phyloP scores from a whole-genome alignment of 495 filamentous ascomycete genomes.

The Bryoglossum gracile region DNA sequence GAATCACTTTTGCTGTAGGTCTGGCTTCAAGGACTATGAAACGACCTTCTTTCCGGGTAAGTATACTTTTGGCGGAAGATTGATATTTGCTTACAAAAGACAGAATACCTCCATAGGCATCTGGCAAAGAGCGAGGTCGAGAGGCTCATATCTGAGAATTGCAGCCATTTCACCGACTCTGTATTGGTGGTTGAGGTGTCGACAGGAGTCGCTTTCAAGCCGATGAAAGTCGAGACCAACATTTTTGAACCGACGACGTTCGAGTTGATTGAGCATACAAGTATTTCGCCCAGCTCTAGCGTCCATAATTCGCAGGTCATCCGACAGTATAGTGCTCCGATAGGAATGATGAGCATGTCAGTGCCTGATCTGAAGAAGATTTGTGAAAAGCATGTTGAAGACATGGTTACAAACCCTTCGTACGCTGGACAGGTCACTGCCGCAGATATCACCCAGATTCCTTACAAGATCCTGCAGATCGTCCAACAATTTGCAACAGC shows the following conservation, averaged over 20 bases:
- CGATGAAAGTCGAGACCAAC: conserved; percentile 35
- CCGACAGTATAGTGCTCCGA: conserved; percentile 31
- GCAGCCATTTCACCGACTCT: conserved; percentile 31
- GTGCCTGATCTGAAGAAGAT: conserved; percentile 33
- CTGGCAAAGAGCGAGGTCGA: conserved; percentile 37
- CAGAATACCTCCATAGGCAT: conserved; percentile 42
- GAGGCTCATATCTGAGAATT: conserved; percentile 36
- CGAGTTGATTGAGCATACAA: conserved; percentile 41
- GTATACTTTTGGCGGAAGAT: conserved; percentile 32
- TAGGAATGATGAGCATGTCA: conserved; percentile 35
- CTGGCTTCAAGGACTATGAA: conserved; percentile 42
- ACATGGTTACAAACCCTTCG: conserved; percentile 32
- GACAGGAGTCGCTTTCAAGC: conserved; percentile 33
- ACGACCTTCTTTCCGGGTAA: conserved; percentile 34
- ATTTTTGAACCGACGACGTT: conserved; percentile 38
- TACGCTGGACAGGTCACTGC: conserved; percentile 41
- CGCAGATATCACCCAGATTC: conserved; percentile 33
- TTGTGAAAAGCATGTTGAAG: conserved; percentile 36
- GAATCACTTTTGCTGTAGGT: conserved; percentile 39
- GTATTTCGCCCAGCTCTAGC: conserved; percentile 24
- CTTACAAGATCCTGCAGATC: conserved; percentile 34
- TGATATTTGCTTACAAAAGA: no score
- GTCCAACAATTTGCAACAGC: conserved; percentile 33
- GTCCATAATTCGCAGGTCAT: conserved; percentile 31
- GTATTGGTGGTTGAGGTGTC: conserved; percentile 33